phyloP scores from a whole-genome alignment of 1,139 yeast species.

The Sugiyamaella japonica region DNA sequence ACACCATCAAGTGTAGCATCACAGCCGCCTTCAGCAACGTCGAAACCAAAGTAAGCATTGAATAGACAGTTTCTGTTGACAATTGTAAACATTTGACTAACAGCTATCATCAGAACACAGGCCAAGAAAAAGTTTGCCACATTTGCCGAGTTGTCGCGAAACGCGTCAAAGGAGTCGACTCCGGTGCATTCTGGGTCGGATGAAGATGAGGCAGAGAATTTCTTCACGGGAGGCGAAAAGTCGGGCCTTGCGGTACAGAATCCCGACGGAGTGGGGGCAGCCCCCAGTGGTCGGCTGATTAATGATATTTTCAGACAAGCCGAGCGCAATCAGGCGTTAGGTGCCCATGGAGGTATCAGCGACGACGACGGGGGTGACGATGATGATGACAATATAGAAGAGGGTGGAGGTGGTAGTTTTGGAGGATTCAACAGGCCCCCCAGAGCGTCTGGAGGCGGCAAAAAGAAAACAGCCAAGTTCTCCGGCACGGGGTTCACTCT shows the following conservation, averaged over 20 bases:
- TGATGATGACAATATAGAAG: constrained; percentile 39
- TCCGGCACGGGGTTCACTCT: constrained; percentile 78
- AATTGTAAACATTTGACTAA: background rate
- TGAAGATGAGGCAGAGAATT: constrained; percentile 66
- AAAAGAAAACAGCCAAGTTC: constrained; percentile 44
- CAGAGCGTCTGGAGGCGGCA: constrained; percentile 23
- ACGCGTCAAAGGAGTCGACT: constrained; percentile 24
- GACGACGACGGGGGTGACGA: constrained; percentile 39
- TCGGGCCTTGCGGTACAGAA: constrained; percentile 93
- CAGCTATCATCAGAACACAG: constrained; percentile 1
- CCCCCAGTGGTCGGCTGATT: constrained; percentile 43
- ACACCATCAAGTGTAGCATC: background rate
- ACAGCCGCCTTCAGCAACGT: background rate
- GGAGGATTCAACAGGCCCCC: constrained; percentile 3
- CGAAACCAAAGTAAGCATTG: constrained; percentile 1
- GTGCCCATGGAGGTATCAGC: constrained; percentile 2
- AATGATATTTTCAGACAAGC: constrained; percentile 64
- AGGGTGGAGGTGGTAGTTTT: constrained; percentile 20
- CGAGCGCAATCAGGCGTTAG: constrained; percentile 31
- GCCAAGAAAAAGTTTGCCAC: constrained; percentile 38
- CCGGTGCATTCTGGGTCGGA: constrained; percentile 44
- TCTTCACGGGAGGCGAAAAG: constrained; percentile 95
- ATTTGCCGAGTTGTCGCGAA: constrained; percentile 50
- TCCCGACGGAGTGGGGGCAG: constrained; percentile 56
- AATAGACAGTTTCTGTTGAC: no score